Base-by-base conservation (phyloP, 1,284 basidiomycete genomes). In the Phylloboletellus chloephorus region DNA sequence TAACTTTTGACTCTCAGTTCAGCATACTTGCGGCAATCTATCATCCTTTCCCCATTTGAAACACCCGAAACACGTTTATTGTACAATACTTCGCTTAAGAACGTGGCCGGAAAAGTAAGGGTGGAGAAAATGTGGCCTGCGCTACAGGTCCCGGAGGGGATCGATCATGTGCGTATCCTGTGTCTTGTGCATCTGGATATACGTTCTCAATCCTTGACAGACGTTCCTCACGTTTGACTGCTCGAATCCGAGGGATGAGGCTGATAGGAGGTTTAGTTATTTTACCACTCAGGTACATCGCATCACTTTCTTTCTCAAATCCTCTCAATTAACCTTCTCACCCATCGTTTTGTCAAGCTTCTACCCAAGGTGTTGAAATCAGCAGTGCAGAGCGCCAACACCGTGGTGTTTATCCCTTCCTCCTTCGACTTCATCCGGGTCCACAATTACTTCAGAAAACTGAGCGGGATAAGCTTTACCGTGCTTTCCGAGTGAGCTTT, bases 351-450 rank as follows among this genome's bases (percentile, higher is more conserved):
- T 26, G 20, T 41, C 13, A 48, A 91, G 87, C 70, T 92, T 10
- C 69, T 98, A 3, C 89, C 93, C 3, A 60, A 72, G 6, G 66
- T 97, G 10, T 67, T 92, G 35, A 93, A 91, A 61, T 95, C 93
- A 1, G 96, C 95, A 0, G 86, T 98, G 4, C 84, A 89, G 60
- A 87, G 91, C 50, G 73, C 81, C 28, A 90, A 93, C 58, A 92
- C 92, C 0, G 74, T 86, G 41, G 74, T 98, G 52, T 88, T 98
- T 54, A 72, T 99, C 8, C 93, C 96, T 0, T 93, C 89, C 0
- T 98, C 95, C 48, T 96, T 97, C 58, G 96, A 98, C 67, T 98
- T 96, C 64, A 88, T 98, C 39, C 79, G 91, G 9, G 71, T 99
- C 3, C 85, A 90, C 43, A 90, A 93, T 51, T 73, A 89, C 61